Base-by-base conservation (phyloP, 2,329 filamentous ascomycete species). In the Alternaria ethzedia region DNA sequence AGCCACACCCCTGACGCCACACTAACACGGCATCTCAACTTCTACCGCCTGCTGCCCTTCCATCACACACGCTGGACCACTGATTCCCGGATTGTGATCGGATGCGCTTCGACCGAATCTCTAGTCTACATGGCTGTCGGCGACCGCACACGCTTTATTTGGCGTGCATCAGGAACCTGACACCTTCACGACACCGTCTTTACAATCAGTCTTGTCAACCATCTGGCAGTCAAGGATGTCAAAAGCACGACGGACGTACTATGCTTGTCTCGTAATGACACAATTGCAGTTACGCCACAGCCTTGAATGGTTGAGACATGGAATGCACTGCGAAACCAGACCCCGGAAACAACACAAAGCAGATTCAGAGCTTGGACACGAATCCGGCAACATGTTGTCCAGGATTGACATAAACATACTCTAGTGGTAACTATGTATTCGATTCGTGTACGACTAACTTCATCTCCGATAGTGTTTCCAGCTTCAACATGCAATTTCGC, bases 1-100 rank as follows among this genome's bases (percentile, higher is more conserved):
- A 65, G 64, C 65, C 66, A 69, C 65, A 59, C 26, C n/a, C 36
- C 36, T 41, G 5, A 46, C 66, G 64, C 64, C 64, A 68, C 66
- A 68, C 43, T 2, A 12, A 13, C 7, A 41, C 54, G 20, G 49
- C 36, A 20, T 1, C 23, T 44, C n/a, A 15, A 8, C 15, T 43
- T 47, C 17, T 44, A 6, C 21, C 21, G 17, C 17, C 9, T 47
- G 46, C n/a, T 17, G 25, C 52, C 15, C 11, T 25, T 25, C 25
- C 25, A 25, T 8, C 7, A 9, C 54, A 54, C 13, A 9, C 25
- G 5, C 9, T 52, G 28, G 5, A 4, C 28, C 28, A 30, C 28
- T 0, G 2, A 8, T 13, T 13, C 26, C 17, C 3, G 11, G 5
- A 1, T n/a, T 15, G 7, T 41, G 10, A 26, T 21, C 17, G 13